Base-by-base conservation (phyloP, 768 basidiomycete species). In the Leccinum fibrillosum region DNA sequence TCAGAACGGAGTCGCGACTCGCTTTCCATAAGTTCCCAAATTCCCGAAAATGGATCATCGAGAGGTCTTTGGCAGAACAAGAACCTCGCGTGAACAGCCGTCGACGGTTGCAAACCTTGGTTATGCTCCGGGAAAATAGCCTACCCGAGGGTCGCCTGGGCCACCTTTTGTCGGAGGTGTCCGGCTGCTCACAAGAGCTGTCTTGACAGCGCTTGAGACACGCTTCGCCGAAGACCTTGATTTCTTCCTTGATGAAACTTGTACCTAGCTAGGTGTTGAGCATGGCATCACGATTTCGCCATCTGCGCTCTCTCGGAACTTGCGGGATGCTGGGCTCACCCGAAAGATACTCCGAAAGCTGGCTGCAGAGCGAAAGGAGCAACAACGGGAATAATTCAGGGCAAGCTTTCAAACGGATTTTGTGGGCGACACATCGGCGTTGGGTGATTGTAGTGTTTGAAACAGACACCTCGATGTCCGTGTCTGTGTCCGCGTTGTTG, bases 261-360 rank as follows among this genome's bases (percentile, higher is more conserved):
- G 54, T 7, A 67, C 28, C 28, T 30, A 10, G 28, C 28, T 30
- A 30, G 28, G 28, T 30, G 28, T 30, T 30, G 28, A 30, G 39
- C 72, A 72, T 28, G 37, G 66, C 13, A 59, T 73, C 0, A 12
- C 13, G 6, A 68, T 74, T 54, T 62, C 63, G 2, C 49, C 44
- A 0, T 23, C 62, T 0, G 54, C 66, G 0, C 60, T 73, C 0
- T 68, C 51, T 32, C 44, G 55, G 23, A 70, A 62, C 23, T 56
- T 68, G 21, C 48, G 11, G 1, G 55, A 19, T 61, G 52, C 52
- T 13, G 52, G 53, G n/a, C 42, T 61, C 32, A 52, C 51, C 1
- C 13, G 6, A 13, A 59, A 59, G 15, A 30, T 49, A 3, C 25
- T 62, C 17, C 47, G 19, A 9, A 62, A 53, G 15, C 23, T 62